Base-by-base conservation (phyloP, 306 rosid species). In the Senna siamea region DNA sequence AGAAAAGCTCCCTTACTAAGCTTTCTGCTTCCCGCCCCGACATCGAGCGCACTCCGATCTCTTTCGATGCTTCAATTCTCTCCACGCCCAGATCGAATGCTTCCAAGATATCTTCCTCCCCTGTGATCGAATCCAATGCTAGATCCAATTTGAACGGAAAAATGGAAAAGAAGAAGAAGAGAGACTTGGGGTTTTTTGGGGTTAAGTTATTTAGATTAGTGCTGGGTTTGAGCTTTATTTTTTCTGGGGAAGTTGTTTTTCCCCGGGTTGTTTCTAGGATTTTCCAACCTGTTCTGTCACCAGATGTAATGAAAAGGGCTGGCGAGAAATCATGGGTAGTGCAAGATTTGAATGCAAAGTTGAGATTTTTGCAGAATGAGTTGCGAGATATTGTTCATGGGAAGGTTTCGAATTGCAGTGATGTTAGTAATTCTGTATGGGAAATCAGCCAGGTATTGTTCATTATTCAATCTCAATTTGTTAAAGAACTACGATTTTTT, bases 361-460 rank as follows among this genome's bases (percentile, higher is more conserved):
- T 94, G 78, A 80, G 82, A 58, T 64, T 89, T 71, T 71, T 91
- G 77, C 90, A 94, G 86, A 84, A 68, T 10, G 92, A 85, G 55
- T 62, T 94, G 63, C 76, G 68, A 15, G 74, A 79, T 69, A 37
- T 79, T 78, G 87, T 78, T 48, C 48, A 30, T n/a, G 87, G 82
- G 13, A 18, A 75, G 52, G 78, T 89, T 78, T 87, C 90, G 0
- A 94, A 86, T 83, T 92, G 99, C 76, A 85, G 85, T 85, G 69
- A 64, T 47, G 15, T 64, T 59, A 67, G 82, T 56, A 67, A 82
- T 56, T 67, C 81, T 15, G 51, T 7, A 2, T 88, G 97, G 97
- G 74, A 89, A 82, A 90, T 89, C 72, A 82, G 18, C 65, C 87
- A 92, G 99, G 97, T 94, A 46, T 52, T 72, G 12, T 20, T 66